Percentiles rank a stretch among this genome's conserved stretches.
These are phyloP conservation scores for Heliophila coronopifolia DNA, from an alignment of 441 rosid species.

Conservation along the genomic window DNA sequence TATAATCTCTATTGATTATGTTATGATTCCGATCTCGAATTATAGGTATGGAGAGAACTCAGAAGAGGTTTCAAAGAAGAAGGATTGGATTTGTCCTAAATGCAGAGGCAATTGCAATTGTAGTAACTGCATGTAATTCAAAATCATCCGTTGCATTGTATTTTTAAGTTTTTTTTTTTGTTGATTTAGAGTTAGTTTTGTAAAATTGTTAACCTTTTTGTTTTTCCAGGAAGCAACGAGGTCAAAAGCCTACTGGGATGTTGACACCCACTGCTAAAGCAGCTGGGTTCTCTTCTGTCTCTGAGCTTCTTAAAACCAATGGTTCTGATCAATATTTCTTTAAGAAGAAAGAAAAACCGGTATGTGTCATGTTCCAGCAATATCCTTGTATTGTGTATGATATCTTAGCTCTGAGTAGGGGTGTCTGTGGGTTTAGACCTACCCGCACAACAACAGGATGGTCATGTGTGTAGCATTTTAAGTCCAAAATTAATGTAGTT, in stretches of 20 bases:
- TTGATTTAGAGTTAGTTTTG: neutral
- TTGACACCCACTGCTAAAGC: slow-evolving; percentile 48
- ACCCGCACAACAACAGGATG: no score
- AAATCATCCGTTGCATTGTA: neutral
- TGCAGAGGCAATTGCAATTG: slow-evolving; percentile 81
- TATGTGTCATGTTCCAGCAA: neutral
- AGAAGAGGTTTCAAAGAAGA: slow-evolving; percentile 37
- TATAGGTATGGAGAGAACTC: slow-evolving; percentile 69
- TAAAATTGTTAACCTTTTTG: neutral
- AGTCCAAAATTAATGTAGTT: no score
- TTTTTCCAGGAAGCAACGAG: slow-evolving; percentile 54
- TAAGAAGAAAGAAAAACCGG: slow-evolving; percentile 18
- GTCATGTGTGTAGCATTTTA: no score
- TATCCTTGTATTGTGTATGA: neutral
- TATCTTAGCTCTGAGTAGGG: neutral
- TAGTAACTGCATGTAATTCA: slow-evolving; percentile 61
- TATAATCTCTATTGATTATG: neutral
- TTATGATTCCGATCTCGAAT: neutral
- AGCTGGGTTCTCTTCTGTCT: slow-evolving; percentile 61
- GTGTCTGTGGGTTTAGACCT: no score
- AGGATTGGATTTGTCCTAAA: slow-evolving; percentile 70
- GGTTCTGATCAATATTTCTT: slow-evolving; percentile 36
- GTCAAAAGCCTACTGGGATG: slow-evolving; percentile 64
- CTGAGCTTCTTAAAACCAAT: slow-evolving; percentile 42
- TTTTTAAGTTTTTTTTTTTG: neutral